Evolutionary conservation across 768 basidiomycete genomes (phyloP).

Genomic region (Chalciporus sphaerocephalus): DNA sequence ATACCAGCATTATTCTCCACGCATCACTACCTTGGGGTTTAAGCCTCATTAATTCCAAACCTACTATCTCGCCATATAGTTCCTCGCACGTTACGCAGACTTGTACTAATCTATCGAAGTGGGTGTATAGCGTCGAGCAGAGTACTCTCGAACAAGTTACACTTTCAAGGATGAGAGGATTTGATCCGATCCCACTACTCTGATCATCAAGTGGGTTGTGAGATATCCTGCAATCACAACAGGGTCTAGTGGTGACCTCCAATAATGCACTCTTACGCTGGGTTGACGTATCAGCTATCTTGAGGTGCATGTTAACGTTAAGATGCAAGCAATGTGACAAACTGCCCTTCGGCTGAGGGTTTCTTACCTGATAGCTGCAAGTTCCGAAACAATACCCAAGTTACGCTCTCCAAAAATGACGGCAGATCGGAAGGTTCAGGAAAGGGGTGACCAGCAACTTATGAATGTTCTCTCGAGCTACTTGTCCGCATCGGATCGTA

Average conservation of each 20-base stretch:
- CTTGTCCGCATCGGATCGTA: background rate
- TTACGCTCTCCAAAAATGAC: background rate
- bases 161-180: no score
- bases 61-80: background rate
- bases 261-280: constrained; percentile 14
- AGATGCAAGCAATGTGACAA: constrained; percentile 1
- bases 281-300: constrained; percentile 7
- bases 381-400: constrained; percentile 2
- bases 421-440: background rate
- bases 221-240: background rate
- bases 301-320: constrained; percentile 2
- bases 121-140: no score
- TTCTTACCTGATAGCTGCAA: constrained; percentile 2
- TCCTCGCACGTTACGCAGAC: background rate
- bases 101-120: background rate
- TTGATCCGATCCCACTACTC: no score
- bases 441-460: background rate
- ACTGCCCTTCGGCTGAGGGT: background rate
- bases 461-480: background rate
- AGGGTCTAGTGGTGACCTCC: constrained; percentile 20
- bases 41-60: background rate
- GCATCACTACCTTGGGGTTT: background rate
- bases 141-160: no score
- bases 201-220: background rate
- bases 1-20: background rate